Evolutionary conservation across 768 basidiomycete genomes (phyloP).

Genomic region (Cyclocybe cylindracea): DNA sequence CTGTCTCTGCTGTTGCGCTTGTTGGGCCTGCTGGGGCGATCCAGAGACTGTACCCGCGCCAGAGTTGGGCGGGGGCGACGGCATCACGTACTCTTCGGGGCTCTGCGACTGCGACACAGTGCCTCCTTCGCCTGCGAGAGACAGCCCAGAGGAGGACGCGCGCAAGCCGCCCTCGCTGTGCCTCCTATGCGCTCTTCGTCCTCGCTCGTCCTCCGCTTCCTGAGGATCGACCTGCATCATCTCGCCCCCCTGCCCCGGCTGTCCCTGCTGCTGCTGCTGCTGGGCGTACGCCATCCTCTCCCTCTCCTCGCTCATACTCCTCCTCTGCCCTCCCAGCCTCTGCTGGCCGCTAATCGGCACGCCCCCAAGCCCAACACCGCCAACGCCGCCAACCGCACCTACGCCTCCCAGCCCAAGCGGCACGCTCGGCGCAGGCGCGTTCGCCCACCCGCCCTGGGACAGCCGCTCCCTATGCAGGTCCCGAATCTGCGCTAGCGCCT

Average conservation of each 20-base stretch:
- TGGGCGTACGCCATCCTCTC: not conserved
- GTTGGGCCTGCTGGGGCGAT: not conserved
- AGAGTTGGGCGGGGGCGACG: not conserved
- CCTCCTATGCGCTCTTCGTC: not conserved
- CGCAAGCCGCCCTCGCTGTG: not conserved
- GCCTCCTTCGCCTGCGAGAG: not conserved
- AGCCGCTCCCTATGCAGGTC: slow-evolving; percentile 48
- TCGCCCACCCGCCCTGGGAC: slow-evolving; percentile 19
- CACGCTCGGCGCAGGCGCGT: slow-evolving; percentile 6
- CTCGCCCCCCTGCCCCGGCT: not conserved
- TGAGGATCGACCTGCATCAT: not conserved
- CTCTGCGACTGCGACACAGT: slow-evolving; percentile 1
- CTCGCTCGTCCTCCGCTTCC: not conserved
- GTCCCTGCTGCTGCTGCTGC: slow-evolving; percentile 2
- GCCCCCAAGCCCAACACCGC: slow-evolving; percentile 3
- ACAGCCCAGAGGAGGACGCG: too few species aligned
- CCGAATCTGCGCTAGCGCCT: slow-evolving; percentile 53
- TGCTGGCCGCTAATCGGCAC: not conserved
- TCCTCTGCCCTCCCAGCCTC: not conserved
- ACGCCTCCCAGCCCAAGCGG: not conserved
- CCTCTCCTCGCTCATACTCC: slow-evolving; percentile 1
- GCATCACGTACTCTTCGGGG: slow-evolving; percentile 10
- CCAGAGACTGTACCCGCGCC: slow-evolving; percentile 3
- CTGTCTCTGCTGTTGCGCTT: slow-evolving; percentile 3
- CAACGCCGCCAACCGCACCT: slow-evolving; percentile 8